Evolutionary conservation across 2,329 filamentous ascomycete genomes (phyloP), one percentile per base, ranked within the genome.

Genomic region (Xylariales sp.): DNA sequence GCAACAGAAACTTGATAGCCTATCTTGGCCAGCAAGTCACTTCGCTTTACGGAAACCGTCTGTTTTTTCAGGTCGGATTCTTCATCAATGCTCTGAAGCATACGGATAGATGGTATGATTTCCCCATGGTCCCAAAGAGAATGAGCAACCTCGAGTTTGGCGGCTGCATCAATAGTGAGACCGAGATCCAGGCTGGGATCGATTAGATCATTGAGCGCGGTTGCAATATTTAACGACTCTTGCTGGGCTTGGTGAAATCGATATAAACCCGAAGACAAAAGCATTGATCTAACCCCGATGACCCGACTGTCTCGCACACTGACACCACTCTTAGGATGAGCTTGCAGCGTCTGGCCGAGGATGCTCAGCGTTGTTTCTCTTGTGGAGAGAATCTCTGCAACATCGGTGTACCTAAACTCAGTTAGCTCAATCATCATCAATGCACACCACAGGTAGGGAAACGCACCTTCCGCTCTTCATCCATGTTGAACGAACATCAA

Each of bases 41-140:
- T 80, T 31, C 80, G 76, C 36, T 82, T 88, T 20, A 95, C 75
- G 3, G 73, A 65, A 30, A 95, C 78, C 1, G 77, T 78, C 56
- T 94, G 86, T 41, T 76, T 78, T 38, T 77, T 77, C 3, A 87
- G 61, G 19, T 78, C 72, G 27, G 72, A 69, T 36, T 78, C 70
- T 29, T 71, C 67, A 38, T 85, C 76, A 10, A 96, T 73, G 29
- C 78, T 75, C 52, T 91, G 85, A 15, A 97, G 76, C 74, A 97
- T 90, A 25, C 83, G 77, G 42, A 98, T 95, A 0, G 93, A 95
- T 0, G 87, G 80, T 15, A 83, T 79, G 68, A 88, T 87, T 60
- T 98, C 91, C 11, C 89, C 89, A 56, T 95, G 85, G 45, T 94
- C 88, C 91, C 93, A 98, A 1, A 98, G 68, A 6, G 94, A 88